phyloP scores from a whole-genome alignment of 371 early-diverging fungal species.

The Apophysomyces elegans region DNA sequence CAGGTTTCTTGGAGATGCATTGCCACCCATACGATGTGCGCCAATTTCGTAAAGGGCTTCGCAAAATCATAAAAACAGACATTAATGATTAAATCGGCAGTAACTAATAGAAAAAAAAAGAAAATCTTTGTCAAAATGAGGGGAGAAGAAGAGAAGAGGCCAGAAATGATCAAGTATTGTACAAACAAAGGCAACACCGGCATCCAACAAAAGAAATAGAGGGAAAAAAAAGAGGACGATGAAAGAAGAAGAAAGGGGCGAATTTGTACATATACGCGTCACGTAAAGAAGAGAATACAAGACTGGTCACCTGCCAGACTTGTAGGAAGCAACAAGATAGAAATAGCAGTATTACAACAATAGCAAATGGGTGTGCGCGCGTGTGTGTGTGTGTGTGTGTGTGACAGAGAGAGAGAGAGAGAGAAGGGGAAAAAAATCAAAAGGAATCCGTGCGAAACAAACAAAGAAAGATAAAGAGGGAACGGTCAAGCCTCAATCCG shows the following conservation, averaged over 20 bases:
- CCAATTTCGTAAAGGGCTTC: too few relatives aligned
- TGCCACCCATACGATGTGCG: too few relatives aligned
- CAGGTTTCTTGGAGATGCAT: too few relatives aligned
- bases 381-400: too few relatives aligned
- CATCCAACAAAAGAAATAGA: neutral
- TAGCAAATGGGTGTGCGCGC: neutral
- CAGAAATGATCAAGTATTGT: constrained; percentile 1
- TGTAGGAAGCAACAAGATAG: constrained; percentile 5
- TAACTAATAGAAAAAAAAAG: neutral
- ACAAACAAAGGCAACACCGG: neutral
- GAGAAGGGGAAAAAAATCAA: neutral
- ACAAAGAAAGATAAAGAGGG: neutral
- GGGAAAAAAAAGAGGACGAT: neutral
- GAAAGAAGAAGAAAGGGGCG: neutral
- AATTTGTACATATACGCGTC: constrained; percentile 1
- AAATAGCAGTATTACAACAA: constrained; percentile 2
- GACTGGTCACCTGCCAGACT: constrained; percentile 5
- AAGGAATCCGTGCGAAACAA: too few relatives aligned
- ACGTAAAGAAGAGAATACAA: neutral
- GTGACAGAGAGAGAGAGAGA: too few relatives aligned
- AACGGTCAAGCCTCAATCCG: neutral
- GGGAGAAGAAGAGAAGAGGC: too few relatives aligned
- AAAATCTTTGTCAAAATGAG: neutral
- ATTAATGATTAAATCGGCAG: neutral
- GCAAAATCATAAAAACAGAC: too few relatives aligned